Percentiles rank a stretch among this genome's conserved stretches.
phyloP scores from a whole-genome alignment of 2,329 filamentous ascomycete genomes.

The Fusarium nygamai region DNA sequence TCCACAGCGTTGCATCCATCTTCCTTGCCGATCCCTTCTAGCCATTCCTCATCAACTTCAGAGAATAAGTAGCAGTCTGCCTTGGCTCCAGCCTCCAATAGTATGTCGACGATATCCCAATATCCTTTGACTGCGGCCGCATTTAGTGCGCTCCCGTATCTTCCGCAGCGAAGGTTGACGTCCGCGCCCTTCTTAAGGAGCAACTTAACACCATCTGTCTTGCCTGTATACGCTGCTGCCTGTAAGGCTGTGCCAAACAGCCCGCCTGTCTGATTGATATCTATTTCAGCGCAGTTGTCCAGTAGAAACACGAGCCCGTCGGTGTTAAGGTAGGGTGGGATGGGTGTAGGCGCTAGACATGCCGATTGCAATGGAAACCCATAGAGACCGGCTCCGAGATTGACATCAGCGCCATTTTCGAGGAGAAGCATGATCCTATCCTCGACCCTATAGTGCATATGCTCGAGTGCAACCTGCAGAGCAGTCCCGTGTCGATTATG shows the following conservation, averaged over 20 bases:
- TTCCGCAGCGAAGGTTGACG: not conserved
- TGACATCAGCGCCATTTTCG: not conserved
- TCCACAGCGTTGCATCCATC: accelerated
- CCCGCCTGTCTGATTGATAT: accelerated
- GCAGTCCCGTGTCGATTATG: accelerated
- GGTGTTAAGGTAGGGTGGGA: accelerated
- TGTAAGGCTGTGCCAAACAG: not conserved
- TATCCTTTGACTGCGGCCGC: not conserved
- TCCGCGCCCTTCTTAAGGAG: not conserved
- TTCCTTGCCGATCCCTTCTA: not conserved
- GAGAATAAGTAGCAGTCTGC: not conserved
- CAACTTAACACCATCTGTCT: accelerated
- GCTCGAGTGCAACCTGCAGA: not conserved
- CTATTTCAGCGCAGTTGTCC: accelerated
- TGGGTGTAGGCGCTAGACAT: accelerated
- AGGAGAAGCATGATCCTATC: not conserved
- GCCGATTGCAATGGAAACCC: not conserved
- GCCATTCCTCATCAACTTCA: accelerated
- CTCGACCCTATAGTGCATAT: accelerated
- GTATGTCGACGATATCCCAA: not conserved
- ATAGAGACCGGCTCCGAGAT: not conserved
- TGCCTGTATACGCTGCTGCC: not conserved
- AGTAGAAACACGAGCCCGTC: not conserved
- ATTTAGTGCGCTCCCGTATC: not conserved
- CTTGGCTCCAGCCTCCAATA: accelerated